Evolutionary conservation across 805 yeast species (phyloP), one percentile per base, ranked within the genome.

Genomic region (Pichia kluyveri): DNA sequence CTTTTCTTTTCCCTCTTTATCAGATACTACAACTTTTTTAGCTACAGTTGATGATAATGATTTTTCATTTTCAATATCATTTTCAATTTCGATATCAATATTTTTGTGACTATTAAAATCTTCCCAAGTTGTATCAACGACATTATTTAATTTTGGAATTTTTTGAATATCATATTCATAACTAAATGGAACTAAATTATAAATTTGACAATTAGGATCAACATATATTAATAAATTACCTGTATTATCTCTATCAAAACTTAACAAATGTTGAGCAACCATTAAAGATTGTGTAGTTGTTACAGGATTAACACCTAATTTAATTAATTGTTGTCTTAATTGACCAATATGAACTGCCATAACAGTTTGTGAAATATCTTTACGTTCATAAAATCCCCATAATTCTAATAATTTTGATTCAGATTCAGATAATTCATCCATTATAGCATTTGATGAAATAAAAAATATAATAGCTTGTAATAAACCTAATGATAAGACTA

Each of bases 261-360:
- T 37, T 6, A 51, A 32, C 14, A 54, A n/a, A 23, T 46, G 42
- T 34, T 45, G 42, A 4, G 59, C 43, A 5, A 53, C 31, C 12
- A 46, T 44, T 10, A 54, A 23, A 4, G 60, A 53, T 36, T 48
- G 45, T 9, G 46, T n/a, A 2, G 58, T 34, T 5, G 51, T 43
- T 10, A 48, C 40, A 7, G 60, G 60, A 27, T 43, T 44, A 8
- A 51, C n/a, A 3, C 50, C 56, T 7, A 38, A 49, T n/a, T 54
- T 54, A 8, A 47, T 10, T 26, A 56, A 42, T 36, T 56, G 60
- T 38, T 51, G 50, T 27, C 46, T 54, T 10, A 56, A 37, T 42
- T 55, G 44, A 1, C 54, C 60, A 18, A 56, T 56, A 40, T 56
- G 60, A 9, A 56, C 47, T 8, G 59, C 59, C 60, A 56, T 56